A percentile compares a stretch with the other conserved stretches of the same genome.
These are phyloP conservation scores for Tremella mesenterica DNA, from an alignment of 768 basidiomycete species.

Conservation along the genomic window DNA sequence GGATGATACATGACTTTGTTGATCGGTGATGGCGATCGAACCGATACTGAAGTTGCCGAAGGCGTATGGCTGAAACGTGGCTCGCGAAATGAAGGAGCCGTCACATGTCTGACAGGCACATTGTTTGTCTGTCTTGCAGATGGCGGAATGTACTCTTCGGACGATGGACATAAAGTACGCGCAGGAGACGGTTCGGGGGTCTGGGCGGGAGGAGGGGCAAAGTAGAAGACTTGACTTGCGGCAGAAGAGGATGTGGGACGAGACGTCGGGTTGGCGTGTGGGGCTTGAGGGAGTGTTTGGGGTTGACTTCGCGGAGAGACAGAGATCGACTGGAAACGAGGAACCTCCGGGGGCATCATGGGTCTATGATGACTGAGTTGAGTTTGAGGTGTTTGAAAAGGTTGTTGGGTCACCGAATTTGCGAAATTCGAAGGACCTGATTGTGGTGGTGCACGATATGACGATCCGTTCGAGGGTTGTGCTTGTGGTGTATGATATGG, in stretches of 20 bases:
- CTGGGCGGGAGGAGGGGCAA: conserved; percentile 10
- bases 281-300: conserved; percentile 8
- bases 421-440: no score
- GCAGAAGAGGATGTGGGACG: conserved; percentile 24
- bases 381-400: background rate
- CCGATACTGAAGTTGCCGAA: background rate
- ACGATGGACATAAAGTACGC: background rate
- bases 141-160: conserved; percentile 5
- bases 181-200: conserved; percentile 4
- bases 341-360: background rate
- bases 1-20: conserved; percentile 23
- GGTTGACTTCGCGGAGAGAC: conserved; percentile 29
- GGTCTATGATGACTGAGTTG: background rate
- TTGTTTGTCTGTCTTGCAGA: background rate
- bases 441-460: no score
- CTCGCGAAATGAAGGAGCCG: no score
- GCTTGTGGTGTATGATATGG: background rate
- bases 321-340: conserved; percentile 17
- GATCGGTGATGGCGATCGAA: conserved; percentile 25
- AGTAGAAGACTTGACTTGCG: conserved; percentile 10
- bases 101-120: no score
- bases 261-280: conserved; percentile 3
- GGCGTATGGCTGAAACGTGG: background rate
- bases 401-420: no score
- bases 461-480: no score